Percentiles rank a stretch among this genome's conserved stretches.
Conservation (phyloP, 2,329 filamentous ascomycete genomes). For the Tympanopsis confertula region DNA sequence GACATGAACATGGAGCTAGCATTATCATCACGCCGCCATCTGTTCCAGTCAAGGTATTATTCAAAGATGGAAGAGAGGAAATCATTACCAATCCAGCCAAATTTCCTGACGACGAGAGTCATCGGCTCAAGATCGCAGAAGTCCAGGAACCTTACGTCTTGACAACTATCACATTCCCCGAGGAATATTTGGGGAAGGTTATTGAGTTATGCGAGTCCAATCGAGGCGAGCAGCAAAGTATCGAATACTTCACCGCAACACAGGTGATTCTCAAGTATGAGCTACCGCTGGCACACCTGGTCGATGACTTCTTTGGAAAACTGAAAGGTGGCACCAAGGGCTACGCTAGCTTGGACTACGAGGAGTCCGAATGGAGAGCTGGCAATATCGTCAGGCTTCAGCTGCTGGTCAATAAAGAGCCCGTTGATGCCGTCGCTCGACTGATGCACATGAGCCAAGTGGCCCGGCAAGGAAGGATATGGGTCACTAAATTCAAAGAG, state of each 20-base stretch:
- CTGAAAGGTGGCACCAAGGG: constrained; percentile 88
- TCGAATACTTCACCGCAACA: constrained; percentile 82
- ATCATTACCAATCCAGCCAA: constrained; percentile 77
- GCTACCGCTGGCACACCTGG: constrained; percentile 75
- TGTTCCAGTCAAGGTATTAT: constrained; percentile 80
- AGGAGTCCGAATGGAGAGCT: constrained; percentile 78
- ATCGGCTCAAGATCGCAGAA: constrained; percentile 27
- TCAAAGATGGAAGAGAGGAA: constrained; percentile 63
- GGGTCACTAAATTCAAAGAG: constrained; percentile 94
- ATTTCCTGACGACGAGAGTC: constrained; percentile 62
- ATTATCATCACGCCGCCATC: constrained; percentile 96
- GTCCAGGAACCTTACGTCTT: constrained; percentile 43
- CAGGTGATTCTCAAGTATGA: constrained; percentile 94
- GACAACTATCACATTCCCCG: constrained; percentile 79
- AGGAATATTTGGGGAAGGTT: constrained; percentile 85
- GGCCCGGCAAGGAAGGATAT: constrained; percentile 68
- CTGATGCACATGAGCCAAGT: constrained; percentile 76
- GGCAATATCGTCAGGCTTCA: constrained; percentile 81
- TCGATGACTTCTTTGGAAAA: constrained; percentile 95
- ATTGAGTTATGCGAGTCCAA: constrained; percentile 91
- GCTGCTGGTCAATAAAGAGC: constrained; percentile 81
- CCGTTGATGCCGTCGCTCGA: constrained; percentile 88
- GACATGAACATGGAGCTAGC: constrained; percentile 85
- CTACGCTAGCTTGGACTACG: constrained; percentile 92
- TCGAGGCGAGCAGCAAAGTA: constrained; percentile 72